Conservation (phyloP, 495 filamentous ascomycete species). For the Patellaria atrata region DNA sequence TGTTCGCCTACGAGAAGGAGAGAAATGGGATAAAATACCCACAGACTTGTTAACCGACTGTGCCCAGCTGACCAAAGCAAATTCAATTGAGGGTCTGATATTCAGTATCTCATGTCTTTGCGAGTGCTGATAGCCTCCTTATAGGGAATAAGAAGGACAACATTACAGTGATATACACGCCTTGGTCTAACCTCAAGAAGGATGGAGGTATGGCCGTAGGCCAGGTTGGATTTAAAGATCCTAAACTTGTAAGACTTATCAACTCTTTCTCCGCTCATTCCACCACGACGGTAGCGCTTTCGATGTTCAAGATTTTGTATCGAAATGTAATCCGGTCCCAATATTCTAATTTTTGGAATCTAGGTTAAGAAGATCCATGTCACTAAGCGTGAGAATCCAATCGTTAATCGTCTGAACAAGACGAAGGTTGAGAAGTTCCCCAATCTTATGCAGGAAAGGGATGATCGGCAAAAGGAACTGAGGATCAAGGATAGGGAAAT, state of each 20-base stretch:
- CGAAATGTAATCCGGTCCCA: no score
- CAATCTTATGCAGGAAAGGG: slow-evolving; percentile 65
- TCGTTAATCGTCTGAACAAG: slow-evolving; percentile 94
- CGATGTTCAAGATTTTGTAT: no score
- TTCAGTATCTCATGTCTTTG: background rate
- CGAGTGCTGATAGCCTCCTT: background rate
- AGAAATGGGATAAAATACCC: slow-evolving; percentile 75
- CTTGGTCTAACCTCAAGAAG: slow-evolving; percentile 93
- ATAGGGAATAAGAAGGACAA: slow-evolving; percentile 97
- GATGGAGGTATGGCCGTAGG: slow-evolving; percentile 92
- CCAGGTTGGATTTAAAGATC: slow-evolving; percentile 89
- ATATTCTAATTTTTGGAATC: no score
- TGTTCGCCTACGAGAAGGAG: slow-evolving; percentile 63
- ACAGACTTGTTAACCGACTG: slow-evolving; percentile 67
- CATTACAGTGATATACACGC: slow-evolving; percentile 89
- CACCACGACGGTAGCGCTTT: no score
- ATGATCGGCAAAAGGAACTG: slow-evolving; percentile 52
- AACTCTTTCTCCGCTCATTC: no score
- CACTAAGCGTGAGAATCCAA: slow-evolving; percentile 61
- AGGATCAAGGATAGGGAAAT: slow-evolving; percentile 52
- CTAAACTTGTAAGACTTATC: slow-evolving; percentile 36
- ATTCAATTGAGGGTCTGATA: slow-evolving; percentile 78
- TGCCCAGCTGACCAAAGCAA: slow-evolving; percentile 91
- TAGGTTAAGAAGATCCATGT: slow-evolving; percentile 71
- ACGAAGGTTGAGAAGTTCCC: slow-evolving; percentile 78